Conservation (phyloP, 1,284 basidiomycete species). For the Neotropicomus parvogracilis region DNA sequence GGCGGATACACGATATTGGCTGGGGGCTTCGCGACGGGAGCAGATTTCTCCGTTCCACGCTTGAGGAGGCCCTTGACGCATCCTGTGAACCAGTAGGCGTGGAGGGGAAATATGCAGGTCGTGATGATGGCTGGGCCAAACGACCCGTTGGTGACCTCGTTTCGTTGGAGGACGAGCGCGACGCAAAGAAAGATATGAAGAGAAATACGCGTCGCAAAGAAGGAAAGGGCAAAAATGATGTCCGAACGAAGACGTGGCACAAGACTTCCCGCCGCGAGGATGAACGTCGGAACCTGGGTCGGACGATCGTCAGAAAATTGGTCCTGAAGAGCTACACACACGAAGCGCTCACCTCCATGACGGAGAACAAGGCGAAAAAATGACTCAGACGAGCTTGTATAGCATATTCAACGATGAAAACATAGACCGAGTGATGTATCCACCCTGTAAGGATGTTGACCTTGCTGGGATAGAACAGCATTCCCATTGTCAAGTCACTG, state of each 20-base stretch:
- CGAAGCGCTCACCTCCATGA: constrained; percentile 48
- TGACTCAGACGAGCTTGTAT: constrained; percentile 40
- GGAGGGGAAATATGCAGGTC: constrained; percentile 45
- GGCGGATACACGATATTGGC: background rate
- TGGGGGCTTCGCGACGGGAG: constrained; percentile 3
- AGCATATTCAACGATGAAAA: constrained; percentile 46
- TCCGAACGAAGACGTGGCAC: constrained; percentile 47
- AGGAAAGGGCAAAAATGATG: constrained; percentile 47
- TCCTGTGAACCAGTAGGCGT: constrained; percentile 52
- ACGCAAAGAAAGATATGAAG: constrained; percentile 44
- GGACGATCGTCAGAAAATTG: background rate
- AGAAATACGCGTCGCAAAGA: constrained; percentile 53
- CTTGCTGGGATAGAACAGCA: constrained; percentile 40
- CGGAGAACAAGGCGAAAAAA: constrained; percentile 45
- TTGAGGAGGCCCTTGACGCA: constrained; percentile 50
- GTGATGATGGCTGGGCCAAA: constrained; percentile 42
- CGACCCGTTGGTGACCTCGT: constrained; percentile 30
- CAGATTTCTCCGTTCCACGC: constrained; percentile 25
- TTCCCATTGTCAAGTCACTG: constrained; percentile 40
- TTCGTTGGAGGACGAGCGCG: constrained; percentile 36
- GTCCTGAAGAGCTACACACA: background rate
- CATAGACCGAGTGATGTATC: constrained; percentile 56
- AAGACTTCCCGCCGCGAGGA: constrained; percentile 49
- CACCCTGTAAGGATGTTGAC: constrained; percentile 54
- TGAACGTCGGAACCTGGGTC: constrained; percentile 53